Evolutionary conservation across 352 stramenopile species (phyloP).

Genomic region (Pythium chondricola): DNA sequence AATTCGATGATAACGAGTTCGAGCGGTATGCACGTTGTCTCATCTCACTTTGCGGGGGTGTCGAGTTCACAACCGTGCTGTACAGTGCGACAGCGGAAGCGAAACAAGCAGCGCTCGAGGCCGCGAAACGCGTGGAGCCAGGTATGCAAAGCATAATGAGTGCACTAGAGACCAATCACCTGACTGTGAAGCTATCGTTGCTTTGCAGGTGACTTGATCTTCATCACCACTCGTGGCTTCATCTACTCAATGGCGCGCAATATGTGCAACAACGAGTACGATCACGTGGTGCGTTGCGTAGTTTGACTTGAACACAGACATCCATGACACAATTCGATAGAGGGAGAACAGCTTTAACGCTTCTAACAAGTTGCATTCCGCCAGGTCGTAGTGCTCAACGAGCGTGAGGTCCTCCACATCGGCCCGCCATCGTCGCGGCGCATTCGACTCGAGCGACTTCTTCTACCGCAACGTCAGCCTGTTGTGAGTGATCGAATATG

Average conservation of each 20-base stretch:
- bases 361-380: too few relatives aligned
- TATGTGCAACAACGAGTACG: slow-evolving; percentile 60
- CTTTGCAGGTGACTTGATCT: slow-evolving; percentile 59
- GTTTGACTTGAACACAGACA: too few relatives aligned
- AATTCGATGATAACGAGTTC: slow-evolving; percentile 74
- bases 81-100: slow-evolving; percentile 49
- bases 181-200: neutral
- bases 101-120: slow-evolving; percentile 49
- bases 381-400: slow-evolving; percentile 66
- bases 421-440: slow-evolving; percentile 45
- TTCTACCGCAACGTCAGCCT: slow-evolving; percentile 62
- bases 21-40: slow-evolving; percentile 28
- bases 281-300: slow-evolving; percentile 68
- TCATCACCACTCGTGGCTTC: slow-evolving; percentile 70
- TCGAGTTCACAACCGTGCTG: too few relatives aligned
- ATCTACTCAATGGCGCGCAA: slow-evolving; percentile 62
- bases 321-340: too few relatives aligned
- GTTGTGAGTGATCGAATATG: slow-evolving; percentile 29
- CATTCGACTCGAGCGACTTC: slow-evolving; percentile 56
- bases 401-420: slow-evolving; percentile 55
- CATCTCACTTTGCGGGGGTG: neutral
- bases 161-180: neutral
- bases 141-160: slow-evolving; percentile 17
- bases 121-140: slow-evolving; percentile 53
- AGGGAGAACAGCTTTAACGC: too few relatives aligned